Conservation (phyloP, 106 monocot genomes). For the Dendrobium nobile region DNA sequence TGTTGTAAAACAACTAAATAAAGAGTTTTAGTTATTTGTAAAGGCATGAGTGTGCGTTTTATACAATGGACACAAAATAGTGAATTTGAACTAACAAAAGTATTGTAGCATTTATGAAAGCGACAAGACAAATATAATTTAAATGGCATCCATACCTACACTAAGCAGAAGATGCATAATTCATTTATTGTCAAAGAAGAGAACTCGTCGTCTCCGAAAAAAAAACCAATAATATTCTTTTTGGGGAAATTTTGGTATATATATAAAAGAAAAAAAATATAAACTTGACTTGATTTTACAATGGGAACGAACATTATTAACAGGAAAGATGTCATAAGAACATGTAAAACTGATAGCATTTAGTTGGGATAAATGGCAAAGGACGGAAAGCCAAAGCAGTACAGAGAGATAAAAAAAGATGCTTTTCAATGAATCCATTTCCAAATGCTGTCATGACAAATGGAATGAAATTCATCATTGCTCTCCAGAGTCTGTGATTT, state of each 20-base stretch:
- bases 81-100: background rate
- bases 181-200: too few species aligned
- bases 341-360: background rate
- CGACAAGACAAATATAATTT: background rate
- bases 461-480: background rate
- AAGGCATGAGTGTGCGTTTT: background rate
- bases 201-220: too few species aligned
- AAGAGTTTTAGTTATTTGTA: background rate
- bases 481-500: background rate
- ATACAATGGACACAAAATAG: background rate
- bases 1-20: background rate
- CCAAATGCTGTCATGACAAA: background rate
- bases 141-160: background rate
- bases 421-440: background rate
- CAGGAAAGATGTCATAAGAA: background rate
- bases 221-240: too few species aligned
- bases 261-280: background rate
- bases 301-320: background rate
- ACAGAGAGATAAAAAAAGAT: background rate
- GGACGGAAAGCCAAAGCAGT: background rate
- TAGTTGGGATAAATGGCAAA: background rate
- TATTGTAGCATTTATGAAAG: background rate
- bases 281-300: background rate
- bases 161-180: too few species aligned
- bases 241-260: too few species aligned